Base-by-base conservation (phyloP, 768 basidiomycete species). In the Pleurotus djamor region DNA sequence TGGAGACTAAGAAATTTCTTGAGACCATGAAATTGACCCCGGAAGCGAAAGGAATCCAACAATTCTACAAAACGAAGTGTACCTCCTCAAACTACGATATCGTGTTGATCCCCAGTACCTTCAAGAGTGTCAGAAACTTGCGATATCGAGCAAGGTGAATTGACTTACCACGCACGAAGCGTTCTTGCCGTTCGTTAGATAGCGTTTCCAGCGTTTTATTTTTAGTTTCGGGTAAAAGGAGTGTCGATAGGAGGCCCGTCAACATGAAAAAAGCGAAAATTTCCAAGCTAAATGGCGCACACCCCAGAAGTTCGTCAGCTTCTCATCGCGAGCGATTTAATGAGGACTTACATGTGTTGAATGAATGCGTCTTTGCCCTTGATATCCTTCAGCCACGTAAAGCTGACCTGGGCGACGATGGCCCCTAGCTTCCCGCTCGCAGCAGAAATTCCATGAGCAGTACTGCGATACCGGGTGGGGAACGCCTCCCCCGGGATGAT, bases 231-330 rank as follows among this genome's bases (percentile, higher is more conserved):
- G 89, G 89, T 9, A 94, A 69, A 12, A 94, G 80, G 13, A 92
- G 73, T 0, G 92, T 93, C 5, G 93, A 92, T 76, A 87, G 82
- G 60, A 94, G 79, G 48, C 92, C 92, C 1, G 89, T 92, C 58
- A 92, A 71, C 92, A 92, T 94, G 79, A 93, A 93, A 58, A 91
- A 73, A 10, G 91, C 91, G 62, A 94, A 91, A 57, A 94, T 84
- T 72, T 93, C 83, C 52, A 94, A 75, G 64, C 87, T 88, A 56
- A 2, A 43, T 54, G 6, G 32, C 35, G 28, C 21, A 28, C 21
- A 28, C 21, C 41, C 41, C 41, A 43, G n/a, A 47, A 1, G 38
- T 41, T 41, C 9, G n/a, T 59, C 12, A 28, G 33, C 38, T 41
- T 28, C 21, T 28, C 21, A 28, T 28, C 38, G 38, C 38, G 4